Conservation (phyloP, 352 stramenopile genomes). For the Albugo laibachii region DNA sequence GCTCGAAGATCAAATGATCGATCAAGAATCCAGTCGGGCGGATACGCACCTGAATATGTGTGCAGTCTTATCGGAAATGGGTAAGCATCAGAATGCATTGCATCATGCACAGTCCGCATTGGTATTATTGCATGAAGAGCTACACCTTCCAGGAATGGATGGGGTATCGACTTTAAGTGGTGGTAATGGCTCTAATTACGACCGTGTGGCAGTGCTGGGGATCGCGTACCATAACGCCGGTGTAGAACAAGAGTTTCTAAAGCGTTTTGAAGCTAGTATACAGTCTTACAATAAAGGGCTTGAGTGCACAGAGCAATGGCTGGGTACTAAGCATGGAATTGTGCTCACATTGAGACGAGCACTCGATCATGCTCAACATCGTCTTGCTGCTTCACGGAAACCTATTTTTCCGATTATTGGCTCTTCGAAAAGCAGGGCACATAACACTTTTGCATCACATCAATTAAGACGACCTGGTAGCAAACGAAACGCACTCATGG, state of each 20-base stretch:
- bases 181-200: constrained; percentile 7
- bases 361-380: constrained; percentile 4
- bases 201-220: constrained; percentile 81
- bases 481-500: too few species aligned
- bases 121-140: constrained; percentile 85
- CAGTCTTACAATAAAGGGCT: constrained; percentile 86
- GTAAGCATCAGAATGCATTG: constrained; percentile 77
- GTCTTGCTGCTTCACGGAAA: too few species aligned
- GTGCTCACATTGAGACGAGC: constrained; percentile 84
- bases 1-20: constrained; percentile 66
- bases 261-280: constrained; percentile 78
- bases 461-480: too few species aligned
- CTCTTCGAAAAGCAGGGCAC: too few species aligned
- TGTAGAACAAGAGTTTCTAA: constrained; percentile 91
- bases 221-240: constrained; percentile 93
- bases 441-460: too few species aligned
- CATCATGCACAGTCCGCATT: constrained; percentile 84
- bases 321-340: constrained; percentile 82
- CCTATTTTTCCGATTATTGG: too few species aligned
- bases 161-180: not conserved
- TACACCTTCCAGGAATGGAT: constrained; percentile 22
- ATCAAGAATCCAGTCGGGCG: constrained; percentile 76
- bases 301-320: constrained; percentile 62
- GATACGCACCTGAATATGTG: constrained; percentile 92
- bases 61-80: constrained; percentile 83